Percentiles rank a stretch among this genome's conserved stretches.
Conservation (phyloP, 257 asterid species). For the Scutellaria barbata region DNA sequence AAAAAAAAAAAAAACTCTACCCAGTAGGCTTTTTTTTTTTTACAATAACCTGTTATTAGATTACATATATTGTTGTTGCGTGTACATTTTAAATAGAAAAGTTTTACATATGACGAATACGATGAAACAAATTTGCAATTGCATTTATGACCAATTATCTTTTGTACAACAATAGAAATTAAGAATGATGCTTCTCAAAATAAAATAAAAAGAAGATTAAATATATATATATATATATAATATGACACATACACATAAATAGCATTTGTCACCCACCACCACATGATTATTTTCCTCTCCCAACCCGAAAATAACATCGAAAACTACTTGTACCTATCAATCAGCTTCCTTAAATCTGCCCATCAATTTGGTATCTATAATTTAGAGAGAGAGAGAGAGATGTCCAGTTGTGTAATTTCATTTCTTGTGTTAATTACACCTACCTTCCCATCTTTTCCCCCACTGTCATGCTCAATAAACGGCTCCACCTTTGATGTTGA, state of each 20-base stretch:
- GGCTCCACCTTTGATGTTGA: constrained; percentile 48
- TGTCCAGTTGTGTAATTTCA: constrained; percentile 56
- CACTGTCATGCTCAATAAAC: constrained; percentile 42
- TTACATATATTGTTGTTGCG: not conserved
- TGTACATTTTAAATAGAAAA: not conserved
- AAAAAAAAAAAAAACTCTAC: no score
- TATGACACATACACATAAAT: constrained; percentile 34
- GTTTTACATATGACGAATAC: not conserved
- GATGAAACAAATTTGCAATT: not conserved
- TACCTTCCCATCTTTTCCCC: constrained; percentile 50
- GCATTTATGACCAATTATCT: not conserved
- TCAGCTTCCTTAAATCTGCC: constrained; percentile 44
- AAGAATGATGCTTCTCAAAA: not conserved
- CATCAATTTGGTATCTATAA: constrained; percentile 53
- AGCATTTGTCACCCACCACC: constrained; percentile 49
- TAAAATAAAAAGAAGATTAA: not conserved
- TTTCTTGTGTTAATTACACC: constrained; percentile 56
- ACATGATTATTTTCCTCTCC: constrained; percentile 38
- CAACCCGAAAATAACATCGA: constrained; percentile 40
- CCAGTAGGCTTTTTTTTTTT: no score
- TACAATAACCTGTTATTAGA: no score
- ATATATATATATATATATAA: constrained; percentile 16
- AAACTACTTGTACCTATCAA: constrained; percentile 46
- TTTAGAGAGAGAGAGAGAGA: constrained; percentile 34
- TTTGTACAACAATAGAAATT: not conserved